Base-by-base conservation (phyloP, 148 eudicot species). In the Camellia japonica region DNA sequence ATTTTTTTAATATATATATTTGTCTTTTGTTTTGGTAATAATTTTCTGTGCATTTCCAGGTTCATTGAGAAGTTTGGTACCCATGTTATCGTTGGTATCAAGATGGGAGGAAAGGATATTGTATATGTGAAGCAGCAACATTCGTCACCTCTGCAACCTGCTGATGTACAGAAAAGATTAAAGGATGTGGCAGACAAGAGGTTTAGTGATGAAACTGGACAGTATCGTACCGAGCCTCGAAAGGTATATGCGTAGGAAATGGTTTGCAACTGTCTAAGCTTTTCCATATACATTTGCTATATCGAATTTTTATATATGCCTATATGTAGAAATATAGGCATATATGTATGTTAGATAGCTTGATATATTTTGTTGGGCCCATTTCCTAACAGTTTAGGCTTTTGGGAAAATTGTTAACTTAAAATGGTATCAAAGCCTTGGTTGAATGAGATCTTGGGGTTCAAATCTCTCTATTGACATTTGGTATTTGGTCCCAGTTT, bases 71-170 rank as follows among this genome's bases (percentile, higher is more conserved):
- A 82, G 71, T 88, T 82, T 80, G 90, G 90, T 15, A 88, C 90
- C 78, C 90, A 88, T 82, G 83, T 88, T 38, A 79, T 86, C 38
- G 90, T 86, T 81, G 90, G 90, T 62, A 82, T 88, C n/a, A 87
- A 87, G 80, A 87, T 87, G 90, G 90, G 90, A 63, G 90, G 90
- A 46, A 88, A 88, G 75, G 90, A 88, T 62, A 51, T 83, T 77
- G 84, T 88, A 49, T 88, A 88, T 79, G 85, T 88, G 70, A 88
- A 88, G 80, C 88, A 88, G 84, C 90, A 85, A 47, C 55, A 88
- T 73, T 85, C 88, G 18, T 88, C 90, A 49, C 62, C 84, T 41
- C 88, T 88, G 58, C 82, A 82, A 75, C 80, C 88, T 9, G 84
- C 75, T 80, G 90, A 88, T 66, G 85, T 88, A 68, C 87, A 82